A percentile compares a stretch with the other conserved stretches of the same genome.
These are phyloP conservation scores for Euphrasia confusa DNA, from an alignment of 257 asterid genomes.

Conservation along the genomic window DNA sequence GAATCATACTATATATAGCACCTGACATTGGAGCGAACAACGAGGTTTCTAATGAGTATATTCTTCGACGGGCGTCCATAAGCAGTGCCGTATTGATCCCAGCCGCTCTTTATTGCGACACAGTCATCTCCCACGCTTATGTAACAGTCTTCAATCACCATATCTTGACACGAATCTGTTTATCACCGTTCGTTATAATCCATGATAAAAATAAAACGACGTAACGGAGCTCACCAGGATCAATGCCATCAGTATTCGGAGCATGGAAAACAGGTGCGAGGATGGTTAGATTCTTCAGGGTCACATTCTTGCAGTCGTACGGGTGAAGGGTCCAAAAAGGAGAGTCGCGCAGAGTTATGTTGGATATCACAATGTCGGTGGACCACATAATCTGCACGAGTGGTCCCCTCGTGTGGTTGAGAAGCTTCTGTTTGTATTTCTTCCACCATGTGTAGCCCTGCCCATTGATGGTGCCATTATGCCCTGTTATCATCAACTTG, in stretches of 20 bases:
- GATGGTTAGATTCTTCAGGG: constrained; percentile 53
- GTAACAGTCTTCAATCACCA: constrained; percentile 93
- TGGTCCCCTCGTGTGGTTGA: constrained; percentile 78
- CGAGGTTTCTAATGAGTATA: constrained; percentile 76
- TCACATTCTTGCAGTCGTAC: constrained; percentile 69
- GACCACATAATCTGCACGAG: constrained; percentile 85
- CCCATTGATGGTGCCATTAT: constrained; percentile 70
- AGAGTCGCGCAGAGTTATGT: constrained; percentile 64
- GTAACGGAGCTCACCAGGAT: constrained; percentile 50
- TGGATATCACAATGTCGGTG: constrained; percentile 53
- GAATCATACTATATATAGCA: constrained; percentile 29
- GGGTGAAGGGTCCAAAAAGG: constrained; percentile 93
- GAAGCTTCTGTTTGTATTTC: constrained; percentile 56
- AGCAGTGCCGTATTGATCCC: constrained; percentile 90
- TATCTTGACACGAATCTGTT: constrained; percentile 90
- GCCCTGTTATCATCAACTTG: neutral
- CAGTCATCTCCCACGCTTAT: constrained; percentile 95
- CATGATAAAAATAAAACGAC: neutral
- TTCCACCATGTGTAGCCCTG: constrained; percentile 83
- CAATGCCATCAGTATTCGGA: constrained; percentile 84
- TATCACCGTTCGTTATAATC: constrained; percentile 3
- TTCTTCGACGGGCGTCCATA: constrained; percentile 77
- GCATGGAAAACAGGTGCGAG: constrained; percentile 62
- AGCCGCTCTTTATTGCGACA: constrained; percentile 95
- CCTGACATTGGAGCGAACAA: constrained; percentile 96